Conservation (phyloP, 1,139 yeast genomes). For the Debaryomycetaceae sp. region DNA sequence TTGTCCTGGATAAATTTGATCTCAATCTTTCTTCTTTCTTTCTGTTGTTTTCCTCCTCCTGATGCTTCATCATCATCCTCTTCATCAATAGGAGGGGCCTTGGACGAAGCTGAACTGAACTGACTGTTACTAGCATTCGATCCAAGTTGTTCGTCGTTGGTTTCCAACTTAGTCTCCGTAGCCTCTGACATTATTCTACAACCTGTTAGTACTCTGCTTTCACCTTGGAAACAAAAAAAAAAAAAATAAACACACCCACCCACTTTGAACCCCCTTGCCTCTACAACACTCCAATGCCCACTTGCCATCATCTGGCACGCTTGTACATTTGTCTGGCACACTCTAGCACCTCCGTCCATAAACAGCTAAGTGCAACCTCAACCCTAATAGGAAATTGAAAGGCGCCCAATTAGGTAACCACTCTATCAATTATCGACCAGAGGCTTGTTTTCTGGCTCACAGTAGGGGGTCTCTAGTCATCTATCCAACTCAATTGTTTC, state of each 20-base stretch:
- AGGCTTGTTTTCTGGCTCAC: neutral
- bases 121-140: constrained; percentile 18
- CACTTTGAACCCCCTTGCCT: neutral
- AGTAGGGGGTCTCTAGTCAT: neutral
- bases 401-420: constrained; percentile 26
- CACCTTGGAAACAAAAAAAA: neutral
- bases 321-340: neutral
- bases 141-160: constrained; percentile 30
- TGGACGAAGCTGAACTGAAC: constrained; percentile 12
- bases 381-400: constrained; percentile 23
- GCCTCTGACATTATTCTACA: constrained; percentile 34
- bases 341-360: neutral
- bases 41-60: constrained; percentile 50
- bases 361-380: constrained; percentile 18
- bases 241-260: constrained; percentile 2
- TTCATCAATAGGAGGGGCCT: constrained; percentile 28
- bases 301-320: neutral
- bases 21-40: constrained; percentile 95
- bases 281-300: neutral
- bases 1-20: constrained; percentile 96
- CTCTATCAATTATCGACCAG: constrained; percentile 7
- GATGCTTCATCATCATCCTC: constrained; percentile 75
- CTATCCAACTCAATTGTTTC: neutral
- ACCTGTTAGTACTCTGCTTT: constrained; percentile 12
- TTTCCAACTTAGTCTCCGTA: constrained; percentile 39